Base-by-base conservation (phyloP, 108 stramenopile genomes). In the Fistulifera pelliculosa region DNA sequence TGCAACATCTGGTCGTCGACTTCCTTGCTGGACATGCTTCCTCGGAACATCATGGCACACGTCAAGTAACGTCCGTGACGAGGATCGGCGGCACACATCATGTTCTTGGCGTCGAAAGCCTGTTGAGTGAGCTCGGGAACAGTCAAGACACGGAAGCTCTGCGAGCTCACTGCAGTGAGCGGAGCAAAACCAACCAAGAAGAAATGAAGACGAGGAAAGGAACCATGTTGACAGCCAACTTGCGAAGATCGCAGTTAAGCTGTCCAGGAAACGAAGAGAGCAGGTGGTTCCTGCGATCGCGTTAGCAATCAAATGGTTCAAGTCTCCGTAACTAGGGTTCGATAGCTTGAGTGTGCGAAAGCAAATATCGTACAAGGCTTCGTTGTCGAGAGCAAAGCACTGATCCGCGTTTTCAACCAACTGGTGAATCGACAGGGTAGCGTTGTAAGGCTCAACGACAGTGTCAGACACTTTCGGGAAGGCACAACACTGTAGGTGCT, bases 161-260 rank as follows among this genome's bases (percentile, higher is more conserved):
- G 93, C 38, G 93, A 91, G 41, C 80, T 80, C 54, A 71, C 74
- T 38, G 87, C 67, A 27, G 95, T 98, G 52, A 97, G 61, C 13
- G 96, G 96, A 41, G 96, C 93, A 62, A 94, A 97, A 61, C 96
- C 96, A 53, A 97, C 90, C 75, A 98, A 81, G 92, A 98, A 96
- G 75, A 98, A 98, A 81, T 98, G 96, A 38, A 98, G 93, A 69
- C 96, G 95, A 62, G 96, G 96, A 98, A 98, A 38, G 96, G 96
- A 59, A 97, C 85, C 93, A 98, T 93, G 84, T 97, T 97, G 44
- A 96, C 96, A 23, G 96, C 94, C 60, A 96, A 87, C 87, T 97
- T 97, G 70, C 96, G 89, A 26, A 97, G 90, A 77, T 97, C 96
- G 73, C 93, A 95, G 90, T 97, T 97, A 48, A 97, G 89, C 85